These are phyloP conservation scores for Penicillium odoratum DNA, from an alignment of 495 filamentous ascomycete genomes.

Conservation along the genomic window DNA sequence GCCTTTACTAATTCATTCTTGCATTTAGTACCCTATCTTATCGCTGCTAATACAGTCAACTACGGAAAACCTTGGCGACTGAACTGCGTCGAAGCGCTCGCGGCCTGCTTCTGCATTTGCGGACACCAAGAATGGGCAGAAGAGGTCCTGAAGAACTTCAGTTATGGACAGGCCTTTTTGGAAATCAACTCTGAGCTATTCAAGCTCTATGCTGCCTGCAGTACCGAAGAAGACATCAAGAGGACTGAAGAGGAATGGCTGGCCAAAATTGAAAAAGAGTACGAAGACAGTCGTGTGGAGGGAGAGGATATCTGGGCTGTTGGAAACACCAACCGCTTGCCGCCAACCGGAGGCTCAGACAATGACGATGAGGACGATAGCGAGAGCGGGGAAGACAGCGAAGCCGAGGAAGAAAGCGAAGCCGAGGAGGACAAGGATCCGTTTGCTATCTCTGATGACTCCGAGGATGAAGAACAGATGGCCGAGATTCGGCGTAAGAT, in stretches of 20 bases:
- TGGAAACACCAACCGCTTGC: slow-evolving; percentile 78
- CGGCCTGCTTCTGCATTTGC: slow-evolving; percentile 89
- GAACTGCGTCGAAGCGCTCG: slow-evolving; percentile 94
- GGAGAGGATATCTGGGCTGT: slow-evolving; percentile 74
- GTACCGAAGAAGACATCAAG: slow-evolving; percentile 84
- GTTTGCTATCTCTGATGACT: slow-evolving; percentile 73
- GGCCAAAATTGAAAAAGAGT: slow-evolving; percentile 84
- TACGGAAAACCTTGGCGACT: slow-evolving; percentile 93
- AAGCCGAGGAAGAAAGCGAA: slow-evolving; percentile 50
- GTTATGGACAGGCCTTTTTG: slow-evolving; percentile 83
- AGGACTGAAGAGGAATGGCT: slow-evolving; percentile 84
- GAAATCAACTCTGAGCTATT: slow-evolving; percentile 83
- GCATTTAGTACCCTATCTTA: slow-evolving; percentile 75
- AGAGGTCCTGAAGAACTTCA: slow-evolving; percentile 77
- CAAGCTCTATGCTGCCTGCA: slow-evolving; percentile 81
- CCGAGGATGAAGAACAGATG: slow-evolving; percentile 86
- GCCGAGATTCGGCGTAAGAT: slow-evolving; percentile 83
- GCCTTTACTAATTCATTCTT: slow-evolving; percentile 8
- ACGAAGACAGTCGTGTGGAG: slow-evolving; percentile 70
- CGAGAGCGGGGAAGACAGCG: slow-evolving; percentile 50
- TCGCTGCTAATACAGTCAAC: slow-evolving; percentile 95
- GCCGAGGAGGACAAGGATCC: slow-evolving; percentile 59
- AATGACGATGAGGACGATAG: slow-evolving; percentile 44
- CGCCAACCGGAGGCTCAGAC: slow-evolving; percentile 48
- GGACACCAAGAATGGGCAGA: slow-evolving; percentile 89